Conservation (phyloP, 805 yeast species). For the Cyberlindnera veronae region DNA sequence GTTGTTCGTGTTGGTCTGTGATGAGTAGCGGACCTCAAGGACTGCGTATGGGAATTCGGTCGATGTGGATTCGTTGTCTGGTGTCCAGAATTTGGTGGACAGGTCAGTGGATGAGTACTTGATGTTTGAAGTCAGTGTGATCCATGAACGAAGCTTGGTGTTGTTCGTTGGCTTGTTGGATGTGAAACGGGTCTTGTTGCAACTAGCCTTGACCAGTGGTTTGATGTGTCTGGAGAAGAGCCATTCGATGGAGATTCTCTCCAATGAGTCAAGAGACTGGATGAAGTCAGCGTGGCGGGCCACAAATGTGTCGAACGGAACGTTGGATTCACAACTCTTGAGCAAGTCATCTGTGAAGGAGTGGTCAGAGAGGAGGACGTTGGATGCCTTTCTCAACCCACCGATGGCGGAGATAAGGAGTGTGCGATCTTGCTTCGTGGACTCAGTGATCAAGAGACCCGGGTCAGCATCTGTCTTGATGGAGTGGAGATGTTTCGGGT, state of each 20-base stretch:
- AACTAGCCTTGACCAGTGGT: constrained; percentile 19
- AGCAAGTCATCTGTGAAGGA: constrained; percentile 16
- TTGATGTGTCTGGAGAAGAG: constrained; percentile 24
- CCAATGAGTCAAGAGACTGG: constrained; percentile 19
- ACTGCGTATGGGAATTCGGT: constrained; percentile 45
- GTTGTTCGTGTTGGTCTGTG: constrained; percentile 29
- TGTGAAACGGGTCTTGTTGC: constrained; percentile 23
- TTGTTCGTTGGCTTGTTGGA: constrained; percentile 1
- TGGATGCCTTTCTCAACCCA: constrained; percentile 38
- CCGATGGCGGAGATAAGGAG: constrained; percentile 39
- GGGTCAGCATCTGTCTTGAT: constrained; percentile 37
- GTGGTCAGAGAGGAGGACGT: constrained; percentile 22
- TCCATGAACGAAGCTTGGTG: constrained; percentile 21
- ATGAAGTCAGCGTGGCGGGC: constrained; percentile 9
- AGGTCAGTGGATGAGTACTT: constrained; percentile 15
- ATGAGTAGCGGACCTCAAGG: constrained; percentile 46
- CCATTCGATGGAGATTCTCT: constrained; percentile 29
- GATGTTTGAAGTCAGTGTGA: constrained; percentile 24
- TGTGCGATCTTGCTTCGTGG: constrained; percentile 18
- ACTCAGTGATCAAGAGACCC: constrained; percentile 29
- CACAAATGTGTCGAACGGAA: constrained; percentile 15
- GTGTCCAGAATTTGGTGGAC: constrained; percentile 15
- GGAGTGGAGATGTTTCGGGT: constrained; percentile 32
- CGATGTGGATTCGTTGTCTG: constrained; percentile 8
- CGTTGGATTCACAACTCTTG: constrained; percentile 9